Conservation (phyloP, 225 moss, liverwort and hornwort genomes). For the Antitrichia curtipendula region DNA sequence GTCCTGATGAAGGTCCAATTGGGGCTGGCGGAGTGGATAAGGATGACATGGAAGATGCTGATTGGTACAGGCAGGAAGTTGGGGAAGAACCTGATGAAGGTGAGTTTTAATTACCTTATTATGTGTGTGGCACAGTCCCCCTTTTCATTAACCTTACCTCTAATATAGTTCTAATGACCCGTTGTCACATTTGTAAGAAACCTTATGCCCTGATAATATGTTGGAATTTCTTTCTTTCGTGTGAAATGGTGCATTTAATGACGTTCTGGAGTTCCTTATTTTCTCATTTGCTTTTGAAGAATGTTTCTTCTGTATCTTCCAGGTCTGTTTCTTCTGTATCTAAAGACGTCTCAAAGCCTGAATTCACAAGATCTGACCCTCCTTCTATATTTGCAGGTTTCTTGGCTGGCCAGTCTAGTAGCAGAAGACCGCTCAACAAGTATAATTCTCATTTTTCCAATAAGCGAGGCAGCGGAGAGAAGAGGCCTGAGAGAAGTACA, state of each 20-base stretch:
- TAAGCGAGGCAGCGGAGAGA: not conserved
- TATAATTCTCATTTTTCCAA: constrained; percentile 9
- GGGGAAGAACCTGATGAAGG: constrained; percentile 67
- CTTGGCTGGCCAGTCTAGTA: constrained; percentile 22
- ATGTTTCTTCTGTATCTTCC: not conserved
- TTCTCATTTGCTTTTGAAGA: not conserved
- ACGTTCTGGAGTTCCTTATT: not conserved
- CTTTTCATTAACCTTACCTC: not conserved
- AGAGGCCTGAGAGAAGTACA: not conserved
- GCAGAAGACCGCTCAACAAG: constrained; percentile 17
- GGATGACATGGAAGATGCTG: constrained; percentile 59
- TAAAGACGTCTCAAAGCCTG: not conserved
- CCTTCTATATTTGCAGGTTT: constrained; percentile 14
- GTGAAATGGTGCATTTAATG: not conserved
- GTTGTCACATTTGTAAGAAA: not conserved
- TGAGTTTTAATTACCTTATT: not conserved
- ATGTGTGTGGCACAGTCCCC: not conserved
- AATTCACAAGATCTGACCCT: not conserved
- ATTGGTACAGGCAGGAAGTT: constrained; percentile 58
- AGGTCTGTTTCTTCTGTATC: not conserved
- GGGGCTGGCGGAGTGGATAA: constrained; percentile 13
- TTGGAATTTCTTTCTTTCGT: not conserved
- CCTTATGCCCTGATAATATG: not conserved
- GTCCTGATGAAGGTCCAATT: constrained; percentile 29
- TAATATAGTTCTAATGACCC: not conserved